Evolutionary conservation across 371 early-diverging fungal species (phyloP), one percentile per base, ranked within the genome.

Genomic region (Enterocytospora artemiae): DNA sequence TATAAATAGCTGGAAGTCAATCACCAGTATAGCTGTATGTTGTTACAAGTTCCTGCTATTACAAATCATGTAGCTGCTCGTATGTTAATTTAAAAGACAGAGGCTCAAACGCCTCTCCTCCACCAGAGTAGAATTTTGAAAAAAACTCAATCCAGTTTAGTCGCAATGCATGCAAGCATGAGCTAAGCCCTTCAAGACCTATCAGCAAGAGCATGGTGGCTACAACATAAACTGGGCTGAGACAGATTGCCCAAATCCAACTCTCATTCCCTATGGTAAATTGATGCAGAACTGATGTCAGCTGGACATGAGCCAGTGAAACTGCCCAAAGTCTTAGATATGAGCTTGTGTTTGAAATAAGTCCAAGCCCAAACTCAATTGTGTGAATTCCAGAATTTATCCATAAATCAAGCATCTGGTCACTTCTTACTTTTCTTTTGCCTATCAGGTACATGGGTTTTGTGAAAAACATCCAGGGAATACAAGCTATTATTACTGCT

Each of bases 91-190:
- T 69, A 44, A 78, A 78, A n/a, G 59, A 50, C 32, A 93, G 87
- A 1, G 93, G 92, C 62, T 79, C 82, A 77, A 91, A 93, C 70
- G 81, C 75, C 55, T 76, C 75, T 39, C 93, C 93, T 1, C 81
- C 80, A 28, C 90, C 92, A 50, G 81, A 81, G 74, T 93, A 96
- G 77, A 96, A 96, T 81, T 96, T 98, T 78, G 84, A 85, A 76
- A 94, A 89, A 80, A 98, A 98, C 81, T 98, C 98, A 52, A 98
- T 91, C 94, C 99, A 98, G 80, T 94, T 93, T 61, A 98, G 83
- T 84, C 99, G 88, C 33, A 96, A 83, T 0, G 96, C 95, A 79
- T 98, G 96, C 72, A 98, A 80, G 80, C 93, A 93, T 0, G 96
- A 92, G 54, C 89, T 88, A 9, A 98, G 80, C 3, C 99, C 97